Evolutionary conservation across 495 filamentous ascomycete genomes (phyloP).

Genomic region (Opeltia flavorubescens): DNA sequence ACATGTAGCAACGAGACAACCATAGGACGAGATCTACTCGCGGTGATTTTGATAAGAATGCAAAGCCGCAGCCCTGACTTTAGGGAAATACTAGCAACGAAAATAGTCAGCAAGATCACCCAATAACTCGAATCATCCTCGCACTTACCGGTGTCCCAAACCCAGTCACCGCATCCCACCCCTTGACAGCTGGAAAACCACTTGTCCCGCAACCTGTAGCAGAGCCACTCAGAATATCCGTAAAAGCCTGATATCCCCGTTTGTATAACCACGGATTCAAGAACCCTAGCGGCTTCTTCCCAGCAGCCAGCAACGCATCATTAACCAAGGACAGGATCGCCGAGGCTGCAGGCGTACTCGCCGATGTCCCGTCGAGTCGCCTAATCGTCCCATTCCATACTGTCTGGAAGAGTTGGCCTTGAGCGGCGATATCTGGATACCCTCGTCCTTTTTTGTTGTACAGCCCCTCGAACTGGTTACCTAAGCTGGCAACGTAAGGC

Average conservation of each 20-base stretch:
- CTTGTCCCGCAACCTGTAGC: constrained; percentile 43
- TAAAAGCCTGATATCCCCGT: constrained; percentile 36
- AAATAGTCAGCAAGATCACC: not conserved
- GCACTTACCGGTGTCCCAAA: constrained; percentile 37
- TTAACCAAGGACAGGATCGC: constrained; percentile 55
- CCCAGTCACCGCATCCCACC: constrained; percentile 51
- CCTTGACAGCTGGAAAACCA: constrained; percentile 37
- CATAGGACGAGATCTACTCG: not conserved
- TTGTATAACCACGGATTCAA: constrained; percentile 64
- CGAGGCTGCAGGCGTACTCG: constrained; percentile 47
- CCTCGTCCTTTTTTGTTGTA: constrained; percentile 53
- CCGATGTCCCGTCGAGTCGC: constrained; percentile 49
- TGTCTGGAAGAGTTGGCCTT: constrained; percentile 37
- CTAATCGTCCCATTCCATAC: constrained; percentile 36
- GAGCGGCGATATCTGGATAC: constrained; percentile 61
- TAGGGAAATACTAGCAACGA: constrained; percentile 7
- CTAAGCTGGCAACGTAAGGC: constrained; percentile 39
- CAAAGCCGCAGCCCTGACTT: constrained; percentile 6
- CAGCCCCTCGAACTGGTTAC: constrained; percentile 28
- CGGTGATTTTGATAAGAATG: not conserved
- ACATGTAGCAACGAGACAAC: too few relatives aligned
- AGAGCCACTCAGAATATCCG: constrained; percentile 47
- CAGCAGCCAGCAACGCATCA: constrained; percentile 43
- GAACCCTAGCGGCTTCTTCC: constrained; percentile 49
- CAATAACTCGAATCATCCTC: not conserved